A percentile compares a stretch with the other conserved stretches of the same genome.
phyloP scores from a whole-genome alignment of 805 yeast genomes.

The Teunomyces kruisii region DNA sequence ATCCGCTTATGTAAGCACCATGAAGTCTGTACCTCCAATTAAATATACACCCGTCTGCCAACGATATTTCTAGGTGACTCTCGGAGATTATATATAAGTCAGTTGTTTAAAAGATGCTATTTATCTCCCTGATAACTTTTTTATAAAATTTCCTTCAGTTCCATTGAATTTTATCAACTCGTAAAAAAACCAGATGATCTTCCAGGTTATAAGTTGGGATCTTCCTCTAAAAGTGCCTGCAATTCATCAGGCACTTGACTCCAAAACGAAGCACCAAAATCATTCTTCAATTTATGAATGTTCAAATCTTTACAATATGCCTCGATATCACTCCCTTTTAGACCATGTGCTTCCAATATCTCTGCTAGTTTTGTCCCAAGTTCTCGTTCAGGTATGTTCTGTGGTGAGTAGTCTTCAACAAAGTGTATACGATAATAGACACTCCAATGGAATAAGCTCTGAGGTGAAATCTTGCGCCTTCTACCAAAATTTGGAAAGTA shows the following conservation, averaged over 20 bases:
- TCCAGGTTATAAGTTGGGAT: constrained; percentile 1
- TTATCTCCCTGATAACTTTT: too few species aligned
- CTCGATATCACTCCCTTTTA: constrained; percentile 8
- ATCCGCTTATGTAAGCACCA: too few species aligned
- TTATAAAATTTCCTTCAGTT: too few species aligned
- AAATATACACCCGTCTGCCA: too few species aligned
- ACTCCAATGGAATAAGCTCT: constrained; percentile 61
- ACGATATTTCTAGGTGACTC: too few species aligned
- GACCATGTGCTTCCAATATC: constrained; percentile 9
- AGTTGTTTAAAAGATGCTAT: neutral
- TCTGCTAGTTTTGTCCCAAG: constrained; percentile 21
- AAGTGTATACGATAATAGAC: constrained; percentile 54
- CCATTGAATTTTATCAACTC: too few species aligned
- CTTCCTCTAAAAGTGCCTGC: constrained; percentile 5
- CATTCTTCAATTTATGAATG: constrained; percentile 15
- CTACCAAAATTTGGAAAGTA: constrained; percentile 60
- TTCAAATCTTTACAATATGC: constrained; percentile 14
- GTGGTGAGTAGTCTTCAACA: constrained; percentile 46
- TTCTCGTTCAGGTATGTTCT: constrained; percentile 17
- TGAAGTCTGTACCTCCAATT: too few species aligned
- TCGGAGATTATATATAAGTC: too few species aligned
- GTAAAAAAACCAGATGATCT: neutral
- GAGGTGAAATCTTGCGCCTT: constrained; percentile 46
- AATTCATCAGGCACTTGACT: constrained; percentile 33
- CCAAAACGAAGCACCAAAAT: constrained; percentile 26